Evolutionary conservation across 352 stramenopile genomes (phyloP).

Genomic region (Plasmopara halstedii): DNA sequence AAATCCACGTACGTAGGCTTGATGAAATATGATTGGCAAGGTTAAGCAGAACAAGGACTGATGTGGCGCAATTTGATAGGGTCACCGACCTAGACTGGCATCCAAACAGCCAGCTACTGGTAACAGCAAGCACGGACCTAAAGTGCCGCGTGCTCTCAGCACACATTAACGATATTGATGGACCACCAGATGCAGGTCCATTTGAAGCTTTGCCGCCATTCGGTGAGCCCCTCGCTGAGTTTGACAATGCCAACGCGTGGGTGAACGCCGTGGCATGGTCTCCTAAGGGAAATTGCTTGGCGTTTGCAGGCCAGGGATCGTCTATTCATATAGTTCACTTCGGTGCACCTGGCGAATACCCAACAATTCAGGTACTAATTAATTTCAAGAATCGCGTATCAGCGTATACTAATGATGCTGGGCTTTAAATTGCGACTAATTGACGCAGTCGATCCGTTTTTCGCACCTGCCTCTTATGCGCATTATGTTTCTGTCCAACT

Average conservation of each 20-base stretch:
- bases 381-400: neutral
- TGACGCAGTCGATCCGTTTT: constrained; percentile 80
- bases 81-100: constrained; percentile 89
- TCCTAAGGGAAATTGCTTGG: constrained; percentile 78
- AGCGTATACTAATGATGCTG: neutral
- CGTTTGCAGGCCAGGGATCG: constrained; percentile 87
- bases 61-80: constrained; percentile 16
- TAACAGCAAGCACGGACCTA: constrained; percentile 88
- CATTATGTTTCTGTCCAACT: constrained; percentile 87
- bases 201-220: constrained; percentile 74
- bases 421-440: neutral
- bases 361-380: constrained; percentile 57
- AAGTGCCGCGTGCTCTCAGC: constrained; percentile 91
- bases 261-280: constrained; percentile 90
- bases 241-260: constrained; percentile 87
- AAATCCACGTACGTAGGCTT: constrained; percentile 87
- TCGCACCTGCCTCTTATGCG: constrained; percentile 72
- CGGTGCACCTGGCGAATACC: constrained; percentile 52
- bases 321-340: constrained; percentile 88
- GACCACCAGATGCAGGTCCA: constrained; percentile 49
- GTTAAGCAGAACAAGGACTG: neutral
- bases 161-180: constrained; percentile 80
- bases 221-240: constrained; percentile 74
- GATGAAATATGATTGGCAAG: neutral
- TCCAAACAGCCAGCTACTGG: constrained; percentile 88